A percentile compares a stretch with the other conserved stretches of the same genome.
phyloP scores from a whole-genome alignment of 1,284 basidiomycete species.

The Apiotrichum porosum region DNA sequence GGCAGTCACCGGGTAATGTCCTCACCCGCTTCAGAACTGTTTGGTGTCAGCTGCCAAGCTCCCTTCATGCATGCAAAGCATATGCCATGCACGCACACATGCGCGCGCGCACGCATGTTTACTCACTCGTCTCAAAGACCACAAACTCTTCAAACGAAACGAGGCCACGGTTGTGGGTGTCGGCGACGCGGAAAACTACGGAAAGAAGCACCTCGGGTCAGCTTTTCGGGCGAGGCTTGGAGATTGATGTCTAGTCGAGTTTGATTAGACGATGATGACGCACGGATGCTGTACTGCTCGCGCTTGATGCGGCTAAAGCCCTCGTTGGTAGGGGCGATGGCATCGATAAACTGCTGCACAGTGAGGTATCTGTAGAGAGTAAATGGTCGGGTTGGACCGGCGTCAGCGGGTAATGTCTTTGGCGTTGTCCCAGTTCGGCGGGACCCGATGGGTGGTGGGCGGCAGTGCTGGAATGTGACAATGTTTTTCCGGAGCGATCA shows the following conservation, averaged over 20 bases:
- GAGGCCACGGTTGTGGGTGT: constrained; percentile 66
- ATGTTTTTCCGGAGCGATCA: too few relatives aligned
- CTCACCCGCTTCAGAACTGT: constrained; percentile 42
- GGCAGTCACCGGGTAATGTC: background rate
- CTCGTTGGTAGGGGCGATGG: constrained; percentile 79
- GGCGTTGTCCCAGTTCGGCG: too few relatives aligned
- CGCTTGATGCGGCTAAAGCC: constrained; percentile 72
- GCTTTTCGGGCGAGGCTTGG: constrained; percentile 3
- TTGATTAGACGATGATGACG: constrained; percentile 12
- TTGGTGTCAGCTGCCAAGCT: background rate
- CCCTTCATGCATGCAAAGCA: too few relatives aligned
- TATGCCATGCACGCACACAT: too few relatives aligned
- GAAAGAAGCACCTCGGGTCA: constrained; percentile 10
- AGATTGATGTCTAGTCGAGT: too few relatives aligned
- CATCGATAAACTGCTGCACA: constrained; percentile 79
- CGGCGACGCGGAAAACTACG: constrained; percentile 78
- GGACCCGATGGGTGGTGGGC: too few relatives aligned
- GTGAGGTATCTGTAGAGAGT: constrained; percentile 63
- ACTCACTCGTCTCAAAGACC: constrained; percentile 71
- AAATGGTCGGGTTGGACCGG: constrained; percentile 1
- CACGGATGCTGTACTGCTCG: constrained; percentile 70
- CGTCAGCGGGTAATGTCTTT: too few relatives aligned
- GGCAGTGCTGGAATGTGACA: too few relatives aligned
- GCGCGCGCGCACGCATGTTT: too few relatives aligned
- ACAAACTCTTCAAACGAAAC: constrained; percentile 93